Evolutionary conservation across 2,329 filamentous ascomycete species (phyloP).

Genomic region (Aspergillus proliferans): DNA sequence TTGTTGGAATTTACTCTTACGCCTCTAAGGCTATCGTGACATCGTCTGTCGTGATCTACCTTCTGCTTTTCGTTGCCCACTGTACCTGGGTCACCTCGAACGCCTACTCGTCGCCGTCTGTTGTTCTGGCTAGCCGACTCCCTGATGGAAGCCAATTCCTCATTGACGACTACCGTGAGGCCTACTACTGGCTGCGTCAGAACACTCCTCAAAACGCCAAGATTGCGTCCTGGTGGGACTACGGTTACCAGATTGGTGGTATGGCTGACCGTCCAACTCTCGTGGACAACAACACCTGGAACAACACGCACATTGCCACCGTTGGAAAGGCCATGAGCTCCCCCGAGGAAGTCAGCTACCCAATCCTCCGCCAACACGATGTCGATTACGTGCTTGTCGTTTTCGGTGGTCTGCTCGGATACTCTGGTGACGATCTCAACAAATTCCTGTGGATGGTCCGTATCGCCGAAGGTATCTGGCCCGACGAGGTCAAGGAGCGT

Average conservation of each 20-base stretch:
- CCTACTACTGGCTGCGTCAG: slow-evolving; percentile 98
- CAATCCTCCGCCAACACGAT: slow-evolving; percentile 96
- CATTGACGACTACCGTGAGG: slow-evolving; percentile 98
- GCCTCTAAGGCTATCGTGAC: slow-evolving; percentile 76
- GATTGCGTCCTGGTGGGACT: slow-evolving; percentile 99
- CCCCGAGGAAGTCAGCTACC: slow-evolving; percentile 94
- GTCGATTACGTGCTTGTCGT: slow-evolving; percentile 98
- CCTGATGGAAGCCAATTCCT: slow-evolving; percentile 96
- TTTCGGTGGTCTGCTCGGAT: slow-evolving; percentile 90
- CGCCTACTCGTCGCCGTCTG: slow-evolving; percentile 95
- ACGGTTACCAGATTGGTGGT: slow-evolving; percentile 98
- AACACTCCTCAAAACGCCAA: slow-evolving; percentile 94
- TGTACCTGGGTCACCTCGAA: slow-evolving; percentile 99
- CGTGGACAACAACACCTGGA: slow-evolving; percentile 99
- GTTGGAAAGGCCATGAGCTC: slow-evolving; percentile 99
- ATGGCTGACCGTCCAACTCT: slow-evolving; percentile 97
- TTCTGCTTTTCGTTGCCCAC: slow-evolving; percentile 90
- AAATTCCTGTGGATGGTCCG: slow-evolving; percentile 99
- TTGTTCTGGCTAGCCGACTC: slow-evolving; percentile 85
- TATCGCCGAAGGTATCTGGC: slow-evolving; percentile 98
- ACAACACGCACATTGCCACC: slow-evolving; percentile 98
- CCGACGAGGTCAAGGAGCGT: slow-evolving; percentile 96
- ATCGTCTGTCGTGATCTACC: slow-evolving; percentile 66
- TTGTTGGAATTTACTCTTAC: slow-evolving; percentile 75
- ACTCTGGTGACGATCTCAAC: slow-evolving; percentile 98